A percentile compares a stretch with the other conserved stretches of the same genome.
These are phyloP conservation scores for Acanthamoeba lenticulata DNA, from an alignment of 208 protist species.

Conservation along the genomic window DNA sequence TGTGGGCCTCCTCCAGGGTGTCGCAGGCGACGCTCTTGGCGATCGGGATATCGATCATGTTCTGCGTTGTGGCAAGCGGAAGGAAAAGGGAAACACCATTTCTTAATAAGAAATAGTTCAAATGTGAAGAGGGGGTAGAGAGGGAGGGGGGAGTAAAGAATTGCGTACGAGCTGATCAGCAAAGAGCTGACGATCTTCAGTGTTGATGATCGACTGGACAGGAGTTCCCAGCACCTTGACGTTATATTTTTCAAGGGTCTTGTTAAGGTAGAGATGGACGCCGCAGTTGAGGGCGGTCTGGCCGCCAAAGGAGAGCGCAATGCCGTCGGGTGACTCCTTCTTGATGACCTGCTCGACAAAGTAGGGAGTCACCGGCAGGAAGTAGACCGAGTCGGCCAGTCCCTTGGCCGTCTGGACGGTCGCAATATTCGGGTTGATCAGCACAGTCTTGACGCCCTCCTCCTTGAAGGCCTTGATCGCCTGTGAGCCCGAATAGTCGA, in stretches of 20 bases:
- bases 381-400: conserved; percentile 97
- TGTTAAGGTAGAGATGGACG: conserved; percentile 90
- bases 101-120: not conserved
- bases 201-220: conserved; percentile 94
- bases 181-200: conserved; percentile 98
- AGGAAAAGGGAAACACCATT: not conserved
- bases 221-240: conserved; percentile 96
- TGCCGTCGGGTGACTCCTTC: conserved; percentile 88
- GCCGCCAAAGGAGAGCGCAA: conserved; percentile 97
- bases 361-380: conserved; percentile 94
- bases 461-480: conserved; percentile 98
- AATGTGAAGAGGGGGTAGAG: conserved; percentile 71
- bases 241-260: conserved; percentile 93
- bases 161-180: conserved; percentile 95
- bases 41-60: conserved; percentile 72
- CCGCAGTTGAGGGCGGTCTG: conserved; percentile 99
- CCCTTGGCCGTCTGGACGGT: conserved; percentile 97
- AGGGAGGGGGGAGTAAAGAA: conserved; percentile 89
- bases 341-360: conserved; percentile 95
- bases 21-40: conserved; percentile 86
- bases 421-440: conserved; percentile 99
- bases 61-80: not conserved
- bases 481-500: conserved; percentile 98
- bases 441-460: conserved; percentile 96
- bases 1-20: conserved; percentile 76